Percentiles rank a stretch among this genome's conserved stretches.
phyloP scores from a whole-genome alignment of 1,284 basidiomycete genomes.

The Microstroma glucosiphilum region DNA sequence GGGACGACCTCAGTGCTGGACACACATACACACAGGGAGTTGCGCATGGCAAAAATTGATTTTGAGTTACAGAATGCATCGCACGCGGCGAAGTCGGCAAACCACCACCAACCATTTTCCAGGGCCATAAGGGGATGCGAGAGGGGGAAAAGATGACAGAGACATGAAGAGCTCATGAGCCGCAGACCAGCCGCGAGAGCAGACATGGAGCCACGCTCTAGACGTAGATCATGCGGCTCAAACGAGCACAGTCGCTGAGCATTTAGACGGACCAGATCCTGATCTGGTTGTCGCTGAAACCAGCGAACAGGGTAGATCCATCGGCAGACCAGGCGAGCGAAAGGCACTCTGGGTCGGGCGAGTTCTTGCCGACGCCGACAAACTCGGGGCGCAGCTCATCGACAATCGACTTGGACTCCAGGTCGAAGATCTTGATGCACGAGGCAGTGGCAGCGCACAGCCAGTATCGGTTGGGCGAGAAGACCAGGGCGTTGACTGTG shows the following conservation, averaged over 20 bases:
- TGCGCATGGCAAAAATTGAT: no score
- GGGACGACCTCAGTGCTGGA: no score
- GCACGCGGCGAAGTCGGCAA: constrained; percentile 4
- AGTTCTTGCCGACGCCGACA: constrained; percentile 61
- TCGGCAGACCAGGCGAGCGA: constrained; percentile 98
- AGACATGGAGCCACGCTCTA: no score
- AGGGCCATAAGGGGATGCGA: background rate
- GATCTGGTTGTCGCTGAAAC: constrained; percentile 55
- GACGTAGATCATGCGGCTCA: background rate
- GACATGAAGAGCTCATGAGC: background rate
- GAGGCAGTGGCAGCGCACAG: constrained; percentile 95
- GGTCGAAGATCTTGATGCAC: constrained; percentile 75
- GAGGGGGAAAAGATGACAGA: background rate
- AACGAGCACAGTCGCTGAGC: background rate
- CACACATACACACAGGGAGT: no score
- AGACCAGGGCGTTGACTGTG: constrained; percentile 97
- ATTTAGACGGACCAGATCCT: constrained; percentile 52
- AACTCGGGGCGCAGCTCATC: constrained; percentile 78
- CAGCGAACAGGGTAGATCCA: constrained; percentile 85
- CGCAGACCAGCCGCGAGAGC: no score
- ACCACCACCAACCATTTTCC: constrained; percentile 1
- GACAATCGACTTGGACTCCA: constrained; percentile 75
- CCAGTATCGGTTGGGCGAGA: constrained; percentile 91
- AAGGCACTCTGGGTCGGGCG: constrained; percentile 86
- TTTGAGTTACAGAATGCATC: background rate